Conservation (phyloP, 148 eudicot species). For the Arbutus unedo region DNA sequence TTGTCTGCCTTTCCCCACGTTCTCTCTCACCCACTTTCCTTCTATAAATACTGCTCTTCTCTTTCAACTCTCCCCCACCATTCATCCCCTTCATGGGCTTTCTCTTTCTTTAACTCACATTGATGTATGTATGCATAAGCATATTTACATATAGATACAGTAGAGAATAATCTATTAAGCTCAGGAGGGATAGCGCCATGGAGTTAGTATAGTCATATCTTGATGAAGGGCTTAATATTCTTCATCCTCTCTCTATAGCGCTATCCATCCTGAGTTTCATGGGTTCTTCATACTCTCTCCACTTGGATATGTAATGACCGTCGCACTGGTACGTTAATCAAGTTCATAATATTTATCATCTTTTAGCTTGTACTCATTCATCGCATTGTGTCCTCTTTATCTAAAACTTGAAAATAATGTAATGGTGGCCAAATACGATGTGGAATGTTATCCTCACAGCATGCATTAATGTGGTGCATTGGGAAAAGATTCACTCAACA, state of each 20-base stretch:
- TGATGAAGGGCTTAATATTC: neutral
- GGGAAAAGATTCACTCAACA: no score
- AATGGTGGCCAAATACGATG: no score
- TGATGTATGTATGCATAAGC: neutral
- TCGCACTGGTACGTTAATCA: neutral
- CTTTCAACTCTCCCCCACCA: slow-evolving; percentile 12
- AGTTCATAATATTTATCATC: neutral
- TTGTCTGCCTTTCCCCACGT: neutral
- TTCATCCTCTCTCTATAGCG: slow-evolving; percentile 14
- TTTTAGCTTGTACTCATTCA: neutral
- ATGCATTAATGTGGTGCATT: no score
- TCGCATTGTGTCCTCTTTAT: neutral
- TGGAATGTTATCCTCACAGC: no score
- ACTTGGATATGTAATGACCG: neutral
- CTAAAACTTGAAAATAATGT: neutral
- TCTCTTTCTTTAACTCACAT: neutral
- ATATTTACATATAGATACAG: neutral
- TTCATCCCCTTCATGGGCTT: neutral
- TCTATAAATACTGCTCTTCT: slow-evolving; percentile 9
- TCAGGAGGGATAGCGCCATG: slow-evolving; percentile 97
- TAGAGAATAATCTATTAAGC: slow-evolving; percentile 60
- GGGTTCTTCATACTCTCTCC: slow-evolving; percentile 22
- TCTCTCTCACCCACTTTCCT: neutral
- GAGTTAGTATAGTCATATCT: neutral
- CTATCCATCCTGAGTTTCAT: slow-evolving; percentile 51